A percentile compares a stretch with the other conserved stretches of the same genome.
Evolutionary conservation across 768 basidiomycete species (phyloP).

Genomic region (Dentipellis sp.): DNA sequence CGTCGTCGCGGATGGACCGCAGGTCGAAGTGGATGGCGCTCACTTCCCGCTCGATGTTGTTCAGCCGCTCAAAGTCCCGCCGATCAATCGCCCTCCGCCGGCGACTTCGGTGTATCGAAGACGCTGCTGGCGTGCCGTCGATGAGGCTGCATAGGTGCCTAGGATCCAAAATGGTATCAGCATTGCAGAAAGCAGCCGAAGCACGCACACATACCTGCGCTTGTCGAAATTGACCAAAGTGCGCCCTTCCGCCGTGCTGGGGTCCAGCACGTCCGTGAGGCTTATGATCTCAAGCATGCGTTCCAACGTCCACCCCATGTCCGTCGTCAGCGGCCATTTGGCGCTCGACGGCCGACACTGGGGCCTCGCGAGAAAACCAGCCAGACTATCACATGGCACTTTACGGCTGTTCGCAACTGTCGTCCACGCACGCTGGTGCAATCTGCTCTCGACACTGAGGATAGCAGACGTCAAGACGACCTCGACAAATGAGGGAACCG

Average conservation of each 20-base stretch:
- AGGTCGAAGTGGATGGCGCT: conserved; percentile 54
- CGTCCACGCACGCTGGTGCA: conserved; percentile 73
- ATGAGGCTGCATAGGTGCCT: conserved; percentile 67
- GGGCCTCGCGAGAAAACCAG: conserved; percentile 45
- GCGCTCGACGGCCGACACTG: conserved; percentile 29
- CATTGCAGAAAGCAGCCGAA: too few relatives aligned
- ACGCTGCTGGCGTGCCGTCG: conserved; percentile 37
- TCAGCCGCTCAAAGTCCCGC: conserved; percentile 66
- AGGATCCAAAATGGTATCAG: neutral
- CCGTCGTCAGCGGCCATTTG: conserved; percentile 48
- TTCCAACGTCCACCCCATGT: conserved; percentile 79
- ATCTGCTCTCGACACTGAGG: conserved; percentile 70
- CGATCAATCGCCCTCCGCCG: conserved; percentile 50
- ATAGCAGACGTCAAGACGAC: conserved; percentile 68
- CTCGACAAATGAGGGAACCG: conserved; percentile 75
- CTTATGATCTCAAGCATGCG: conserved; percentile 73
- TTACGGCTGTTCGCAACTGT: conserved; percentile 57
- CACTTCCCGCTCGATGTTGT: conserved; percentile 67
- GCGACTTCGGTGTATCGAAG: conserved; percentile 32
- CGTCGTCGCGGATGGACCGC: conserved; percentile 69
- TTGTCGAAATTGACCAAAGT: conserved; percentile 76
- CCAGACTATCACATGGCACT: conserved; percentile 51
- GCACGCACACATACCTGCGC: conserved; percentile 41
- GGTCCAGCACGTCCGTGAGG: conserved; percentile 58
- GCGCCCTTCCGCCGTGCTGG: conserved; percentile 36